These are phyloP conservation scores for Penstemon eatonii DNA, from an alignment of 257 asterid species.

Conservation along the genomic window DNA sequence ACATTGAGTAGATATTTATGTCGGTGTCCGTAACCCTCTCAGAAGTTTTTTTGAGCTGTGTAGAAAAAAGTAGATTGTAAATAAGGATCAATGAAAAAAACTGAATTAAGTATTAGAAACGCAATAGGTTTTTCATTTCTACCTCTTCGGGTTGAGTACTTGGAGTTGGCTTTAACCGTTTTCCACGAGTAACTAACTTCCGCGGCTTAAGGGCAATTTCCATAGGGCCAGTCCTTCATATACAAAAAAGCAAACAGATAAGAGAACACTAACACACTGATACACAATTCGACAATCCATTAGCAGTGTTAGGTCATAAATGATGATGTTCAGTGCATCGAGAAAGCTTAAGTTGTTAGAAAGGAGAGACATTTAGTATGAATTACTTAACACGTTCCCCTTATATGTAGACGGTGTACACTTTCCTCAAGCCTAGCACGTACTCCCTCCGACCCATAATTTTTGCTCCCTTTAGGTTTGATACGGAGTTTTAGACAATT, in stretches of 20 bases:
- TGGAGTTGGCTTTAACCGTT: slow-evolving; percentile 14
- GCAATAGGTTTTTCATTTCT: neutral
- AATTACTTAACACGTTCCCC: no score
- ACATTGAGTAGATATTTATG: slow-evolving; percentile 41
- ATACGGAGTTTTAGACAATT: no score
- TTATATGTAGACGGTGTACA: no score
- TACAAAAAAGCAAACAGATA: neutral
- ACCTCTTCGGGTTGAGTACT: slow-evolving; percentile 44
- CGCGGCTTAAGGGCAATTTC: slow-evolving; percentile 34
- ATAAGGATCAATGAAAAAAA: neutral
- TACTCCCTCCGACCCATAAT: no score
- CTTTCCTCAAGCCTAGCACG: no score
- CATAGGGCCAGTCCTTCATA: slow-evolving; percentile 55
- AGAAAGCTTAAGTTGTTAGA: no score
- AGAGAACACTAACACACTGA: neutral
- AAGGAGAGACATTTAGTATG: no score
- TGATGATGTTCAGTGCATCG: no score
- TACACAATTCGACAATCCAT: neutral
- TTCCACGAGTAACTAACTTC: slow-evolving; percentile 20
- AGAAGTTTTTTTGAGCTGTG: slow-evolving; percentile 33
- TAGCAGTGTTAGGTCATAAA: no score
- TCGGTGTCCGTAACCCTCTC: slow-evolving; percentile 43
- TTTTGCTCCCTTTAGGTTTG: no score
- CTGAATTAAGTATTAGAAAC: neutral
- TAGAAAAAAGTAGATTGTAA: neutral